These are phyloP conservation scores for Xylaria flabelliformis DNA, from an alignment of 495 filamentous ascomycete species.

Conservation along the genomic window DNA sequence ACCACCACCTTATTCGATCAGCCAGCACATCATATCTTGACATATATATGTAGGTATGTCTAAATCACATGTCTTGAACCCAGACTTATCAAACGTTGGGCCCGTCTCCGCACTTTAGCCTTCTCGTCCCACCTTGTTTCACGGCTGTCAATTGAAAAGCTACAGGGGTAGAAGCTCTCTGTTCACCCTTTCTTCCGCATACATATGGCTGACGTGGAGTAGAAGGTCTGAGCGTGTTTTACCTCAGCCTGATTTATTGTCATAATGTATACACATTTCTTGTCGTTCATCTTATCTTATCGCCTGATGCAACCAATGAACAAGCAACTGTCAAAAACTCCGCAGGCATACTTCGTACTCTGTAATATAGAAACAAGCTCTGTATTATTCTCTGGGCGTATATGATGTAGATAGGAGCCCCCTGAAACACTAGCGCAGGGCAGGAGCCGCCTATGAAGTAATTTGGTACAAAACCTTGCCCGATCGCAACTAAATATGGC, in stretches of 20 bases:
- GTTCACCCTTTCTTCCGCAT: neutral
- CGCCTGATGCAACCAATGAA: neutral
- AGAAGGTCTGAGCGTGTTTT: constrained; percentile 7
- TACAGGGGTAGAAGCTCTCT: neutral
- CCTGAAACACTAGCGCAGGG: constrained; percentile 9
- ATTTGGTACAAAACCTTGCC: neutral
- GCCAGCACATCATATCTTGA: neutral
- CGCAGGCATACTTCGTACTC: neutral
- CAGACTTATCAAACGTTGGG: neutral
- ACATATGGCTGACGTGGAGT: neutral
- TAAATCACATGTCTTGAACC: neutral
- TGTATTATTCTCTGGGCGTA: neutral
- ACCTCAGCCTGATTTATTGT: constrained; percentile 4
- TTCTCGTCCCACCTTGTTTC: neutral
- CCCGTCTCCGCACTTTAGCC: constrained; percentile 1
- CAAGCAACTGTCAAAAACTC: neutral
- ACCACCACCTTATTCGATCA: neutral
- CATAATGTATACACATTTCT: neutral
- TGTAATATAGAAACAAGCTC: neutral
- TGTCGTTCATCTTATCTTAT: neutral
- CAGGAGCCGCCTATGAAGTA: neutral
- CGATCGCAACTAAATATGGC: neutral
- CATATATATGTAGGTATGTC: neutral
- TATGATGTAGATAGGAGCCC: neutral
- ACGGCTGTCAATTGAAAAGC: neutral